Percentiles rank a stretch among this genome's conserved stretches.
These are phyloP conservation scores for Fusarium torulosum DNA, from an alignment of 2,329 filamentous ascomycete genomes.

Conservation along the genomic window DNA sequence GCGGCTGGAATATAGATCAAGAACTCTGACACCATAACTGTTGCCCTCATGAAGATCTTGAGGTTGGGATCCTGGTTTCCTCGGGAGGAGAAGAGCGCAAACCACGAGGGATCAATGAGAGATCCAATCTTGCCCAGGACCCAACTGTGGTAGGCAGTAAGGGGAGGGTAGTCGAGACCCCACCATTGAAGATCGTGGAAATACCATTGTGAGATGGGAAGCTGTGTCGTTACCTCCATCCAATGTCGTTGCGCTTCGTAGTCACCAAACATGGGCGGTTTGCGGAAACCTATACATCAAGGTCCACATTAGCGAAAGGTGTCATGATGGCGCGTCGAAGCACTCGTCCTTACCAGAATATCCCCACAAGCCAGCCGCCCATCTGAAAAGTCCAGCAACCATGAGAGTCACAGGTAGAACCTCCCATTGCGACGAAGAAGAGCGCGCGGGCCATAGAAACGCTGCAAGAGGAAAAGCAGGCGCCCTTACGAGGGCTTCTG, in stretches of 20 bases:
- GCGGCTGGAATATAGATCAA: slow-evolving; percentile 87
- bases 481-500: slow-evolving; percentile 63
- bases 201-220: slow-evolving; percentile 96
- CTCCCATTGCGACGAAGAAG: slow-evolving; percentile 90
- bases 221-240: slow-evolving; percentile 95
- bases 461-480: slow-evolving; percentile 91
- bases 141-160: slow-evolving; percentile 99
- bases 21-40: slow-evolving; percentile 91
- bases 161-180: slow-evolving; percentile 96
- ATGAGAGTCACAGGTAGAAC: slow-evolving; percentile 89
- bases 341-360: slow-evolving; percentile 78
- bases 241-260: slow-evolving; percentile 98
- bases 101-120: slow-evolving; percentile 86
- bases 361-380: slow-evolving; percentile 92
- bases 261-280: slow-evolving; percentile 93
- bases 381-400: slow-evolving; percentile 90
- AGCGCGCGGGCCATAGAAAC: slow-evolving; percentile 93
- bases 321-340: slow-evolving; percentile 8
- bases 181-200: slow-evolving; percentile 97
- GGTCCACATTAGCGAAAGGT: slow-evolving; percentile 31
- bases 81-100: slow-evolving; percentile 84
- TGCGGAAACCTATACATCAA: slow-evolving; percentile 71
- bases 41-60: slow-evolving; percentile 96
- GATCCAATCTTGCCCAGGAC: slow-evolving; percentile 87
- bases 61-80: slow-evolving; percentile 82